A percentile compares a stretch with the other conserved stretches of the same genome.
phyloP scores from a whole-genome alignment of 1,139 yeast species.

The Suhomyces chickasaworum region DNA sequence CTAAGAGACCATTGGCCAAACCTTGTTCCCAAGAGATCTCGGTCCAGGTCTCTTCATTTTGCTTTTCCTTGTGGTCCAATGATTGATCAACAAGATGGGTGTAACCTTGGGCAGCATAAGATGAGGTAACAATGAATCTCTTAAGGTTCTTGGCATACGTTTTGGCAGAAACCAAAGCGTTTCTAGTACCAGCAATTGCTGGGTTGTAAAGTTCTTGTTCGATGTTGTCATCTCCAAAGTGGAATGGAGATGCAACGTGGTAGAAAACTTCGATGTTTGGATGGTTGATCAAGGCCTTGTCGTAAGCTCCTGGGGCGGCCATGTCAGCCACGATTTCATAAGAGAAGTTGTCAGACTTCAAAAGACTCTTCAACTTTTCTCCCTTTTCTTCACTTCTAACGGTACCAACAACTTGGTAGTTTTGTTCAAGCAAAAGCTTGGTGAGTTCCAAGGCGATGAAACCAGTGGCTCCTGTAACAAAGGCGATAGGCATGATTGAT shows the following conservation, averaged over 20 bases:
- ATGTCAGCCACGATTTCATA: conserved; percentile 1
- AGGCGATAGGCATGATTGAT: conserved; percentile 19
- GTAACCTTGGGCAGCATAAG: background rate
- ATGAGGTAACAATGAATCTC: conserved; percentile 2
- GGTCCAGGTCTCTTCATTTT: conserved; percentile 1
- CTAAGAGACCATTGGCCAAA: background rate
- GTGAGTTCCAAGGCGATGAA: conserved; percentile 41
- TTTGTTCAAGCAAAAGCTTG: conserved; percentile 32
- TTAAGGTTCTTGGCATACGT: conserved; percentile 1
- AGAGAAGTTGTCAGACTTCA: conserved; percentile 11
- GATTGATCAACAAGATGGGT: background rate
- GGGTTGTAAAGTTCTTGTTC: background rate
- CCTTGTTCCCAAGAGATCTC: background rate
- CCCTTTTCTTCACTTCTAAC: conserved; percentile 40
- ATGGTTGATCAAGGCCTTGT: background rate
- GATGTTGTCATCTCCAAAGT: background rate
- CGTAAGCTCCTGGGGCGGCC: conserved; percentile 13
- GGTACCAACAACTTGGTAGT: conserved; percentile 44
- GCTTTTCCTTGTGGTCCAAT: background rate
- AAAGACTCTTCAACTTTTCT: conserved; percentile 24
- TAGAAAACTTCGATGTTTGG: background rate
- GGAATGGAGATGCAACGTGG: conserved; percentile 2
- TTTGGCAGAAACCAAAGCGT: background rate
- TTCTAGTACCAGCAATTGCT: background rate
- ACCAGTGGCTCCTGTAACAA: conserved; percentile 45